Evolutionary conservation across 345 rosid genomes (phyloP).

Genomic region (Gynandropsis gynandra): DNA sequence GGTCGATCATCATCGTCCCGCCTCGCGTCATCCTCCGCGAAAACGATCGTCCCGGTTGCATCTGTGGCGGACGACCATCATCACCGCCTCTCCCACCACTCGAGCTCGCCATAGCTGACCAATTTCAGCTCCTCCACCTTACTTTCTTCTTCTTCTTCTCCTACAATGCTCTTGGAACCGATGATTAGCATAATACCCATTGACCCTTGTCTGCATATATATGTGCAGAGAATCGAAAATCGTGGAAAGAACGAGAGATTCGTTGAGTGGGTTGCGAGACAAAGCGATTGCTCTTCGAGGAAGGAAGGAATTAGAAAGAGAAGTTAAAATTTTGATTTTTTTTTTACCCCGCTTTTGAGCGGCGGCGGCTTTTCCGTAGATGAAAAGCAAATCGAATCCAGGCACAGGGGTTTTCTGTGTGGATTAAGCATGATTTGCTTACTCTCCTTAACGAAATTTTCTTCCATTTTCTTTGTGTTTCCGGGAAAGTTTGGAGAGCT

Average conservation of each 20-base stretch:
- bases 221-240: conserved; percentile 4
- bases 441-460: conserved; percentile 13
- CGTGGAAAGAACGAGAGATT: conserved; percentile 27
- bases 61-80: conserved; percentile 24
- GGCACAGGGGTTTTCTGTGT: conserved; percentile 11
- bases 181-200: conserved; percentile 16
- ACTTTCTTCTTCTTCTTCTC: conserved; percentile 3
- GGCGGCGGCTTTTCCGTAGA: conserved; percentile 5
- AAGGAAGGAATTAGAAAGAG: conserved; percentile 51
- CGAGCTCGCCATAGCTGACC: conserved; percentile 57
- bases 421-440: conserved; percentile 8
- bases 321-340: background rate
- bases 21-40: conserved; percentile 49
- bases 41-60: conserved; percentile 29
- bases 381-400: conserved; percentile 18
- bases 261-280: conserved; percentile 62
- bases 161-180: conserved; percentile 12
- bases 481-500: conserved; percentile 12
- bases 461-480: background rate
- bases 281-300: conserved; percentile 40
- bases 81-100: conserved; percentile 52
- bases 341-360: conserved; percentile 12
- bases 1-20: conserved; percentile 39
- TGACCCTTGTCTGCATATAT: conserved; percentile 12
- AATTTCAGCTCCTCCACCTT: conserved; percentile 5